Conservation (phyloP, 768 basidiomycete genomes). For the Lyophyllum semitale region DNA sequence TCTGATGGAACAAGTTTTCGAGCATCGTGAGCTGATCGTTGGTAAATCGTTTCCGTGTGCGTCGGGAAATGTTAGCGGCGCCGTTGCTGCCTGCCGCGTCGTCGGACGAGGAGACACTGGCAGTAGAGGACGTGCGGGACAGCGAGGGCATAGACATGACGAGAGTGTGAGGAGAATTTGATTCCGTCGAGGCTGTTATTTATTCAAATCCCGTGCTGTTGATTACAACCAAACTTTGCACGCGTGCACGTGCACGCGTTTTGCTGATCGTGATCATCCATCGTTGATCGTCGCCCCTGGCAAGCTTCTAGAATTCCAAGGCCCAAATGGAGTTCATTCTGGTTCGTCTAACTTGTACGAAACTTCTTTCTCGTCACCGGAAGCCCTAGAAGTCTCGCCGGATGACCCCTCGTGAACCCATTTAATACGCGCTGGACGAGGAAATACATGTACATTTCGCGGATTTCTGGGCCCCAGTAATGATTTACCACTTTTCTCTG, state of each 20-base stretch:
- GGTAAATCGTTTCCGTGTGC: conserved; percentile 73
- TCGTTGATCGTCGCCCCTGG: too few relatives aligned
- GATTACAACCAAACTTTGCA: conserved; percentile 25
- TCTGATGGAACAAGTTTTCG: conserved; percentile 71
- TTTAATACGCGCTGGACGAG: too few relatives aligned
- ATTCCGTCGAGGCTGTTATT: conserved; percentile 15
- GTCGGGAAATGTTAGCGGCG: conserved; percentile 40
- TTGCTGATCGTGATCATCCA: too few relatives aligned
- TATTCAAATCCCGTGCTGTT: conserved; percentile 20
- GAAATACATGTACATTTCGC: too few relatives aligned
- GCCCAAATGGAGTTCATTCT: too few relatives aligned
- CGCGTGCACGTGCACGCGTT: conserved; percentile 18
- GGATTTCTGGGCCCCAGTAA: too few relatives aligned
- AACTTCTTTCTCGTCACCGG: too few relatives aligned
- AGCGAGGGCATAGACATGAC: conserved; percentile 13
- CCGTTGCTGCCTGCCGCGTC: conserved; percentile 40
- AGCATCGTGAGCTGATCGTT: conserved; percentile 70
- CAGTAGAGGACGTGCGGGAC: conserved; percentile 55
- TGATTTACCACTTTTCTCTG: too few relatives aligned
- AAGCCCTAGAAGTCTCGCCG: too few relatives aligned
- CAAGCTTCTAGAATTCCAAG: too few relatives aligned
- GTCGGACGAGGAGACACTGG: conserved; percentile 54
- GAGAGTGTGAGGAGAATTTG: conserved; percentile 8
- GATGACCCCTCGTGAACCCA: too few relatives aligned
- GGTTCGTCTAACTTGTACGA: too few relatives aligned